Base-by-base conservation (phyloP, 345 rosid genomes). In the Brassica carinata region DNA sequence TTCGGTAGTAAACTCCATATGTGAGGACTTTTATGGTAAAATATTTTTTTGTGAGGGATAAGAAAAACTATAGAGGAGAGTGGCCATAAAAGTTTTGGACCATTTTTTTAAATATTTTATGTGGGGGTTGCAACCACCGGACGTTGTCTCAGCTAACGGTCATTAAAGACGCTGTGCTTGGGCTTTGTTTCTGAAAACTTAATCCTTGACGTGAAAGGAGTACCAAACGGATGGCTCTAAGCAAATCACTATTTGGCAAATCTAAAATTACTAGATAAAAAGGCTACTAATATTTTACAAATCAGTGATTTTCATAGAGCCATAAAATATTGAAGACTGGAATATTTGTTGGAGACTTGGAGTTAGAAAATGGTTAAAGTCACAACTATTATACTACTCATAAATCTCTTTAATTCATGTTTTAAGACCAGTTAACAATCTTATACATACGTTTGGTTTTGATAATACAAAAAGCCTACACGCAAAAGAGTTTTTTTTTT, bases 41-140 rank as follows among this genome's bases (percentile, higher is more conserved):
- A n/a, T 6, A 4, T 27, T 53, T 27, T 53, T 34, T 27, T 10
- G 17, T 13, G 3, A 27, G 29, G 53, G 72, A 72, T 29, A 15
- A 55, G 29, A 10, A 4, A 38, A 64, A 62, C 33, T 36, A 66
- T 45, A 23, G 31, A 45, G 64, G 19, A 67, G 78, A 61, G n/a
- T 61, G 78, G 67, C 38, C 43, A 3, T 15, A 8, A 38, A 30
- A 29, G 10, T 7, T 70, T 48, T 75, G 31, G 64, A 61, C 64
- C 29, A 61, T 61, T 61, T 59, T 61, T 69, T 55, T 66, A 31
- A 23, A 23, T 23, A 76, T 70, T 55, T 55, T 63, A 71, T 18
- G 48, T 71, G 81, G 80, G 65, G 69, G 77, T 76, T 81, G 80
- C 73, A 75, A 81, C 80, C 77, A 81, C 80, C 84, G 53, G 48